Evolutionary conservation across 345 rosid genomes (phyloP), one percentile per base, ranked within the genome.

Genomic region (Odontarrhena argentea): DNA sequence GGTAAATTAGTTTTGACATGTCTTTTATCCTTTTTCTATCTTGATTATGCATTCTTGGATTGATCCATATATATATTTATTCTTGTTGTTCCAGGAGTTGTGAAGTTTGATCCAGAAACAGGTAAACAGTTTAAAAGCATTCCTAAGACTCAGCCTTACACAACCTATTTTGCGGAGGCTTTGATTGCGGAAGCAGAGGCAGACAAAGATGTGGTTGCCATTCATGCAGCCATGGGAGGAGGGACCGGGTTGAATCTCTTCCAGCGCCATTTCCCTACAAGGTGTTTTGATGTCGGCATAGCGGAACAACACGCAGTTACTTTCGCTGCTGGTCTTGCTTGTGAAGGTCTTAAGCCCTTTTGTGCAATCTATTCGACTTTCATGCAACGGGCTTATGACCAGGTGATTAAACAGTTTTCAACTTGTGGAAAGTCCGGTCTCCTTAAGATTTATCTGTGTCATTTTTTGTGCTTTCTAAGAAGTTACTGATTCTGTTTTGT

Each of bases 161-260:
- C 97, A 7, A 88, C 94, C 2, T 91, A 88, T 71, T 94, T 94
- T 70, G 99, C 96, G 0, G 99, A 94, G 77, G 97, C 99, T 50
- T 77, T 94, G 77, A 78, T 82, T 4, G 97, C 97, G 0, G 99
- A 94, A 82, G 99, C 99, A 0, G 96, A 94, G 80, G 86, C 8
- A 3, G 96, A 94, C 77, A 91, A 84, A 68, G 81, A 85, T 60
- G 71, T 94, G 30, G 87, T 91, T 73, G 99, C 97, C n/a, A 91
- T 94, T 50, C 99, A 94, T 81, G 97, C 99, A 54, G 99, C 99
- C 26, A 94, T 94, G 99, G 99, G 99, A 79, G 99, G 99, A 51
- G 99, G 99, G 47, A 94, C 97, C 0, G 99, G 99, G 5, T 67
- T 94, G 54, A 94, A 94, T 60, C 85, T 83, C 60, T 94, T 94